Percentiles rank a stretch among this genome's conserved stretches.
Conservation (phyloP, 805 yeast species). For the Tetrapisispora pingtungensis region DNA sequence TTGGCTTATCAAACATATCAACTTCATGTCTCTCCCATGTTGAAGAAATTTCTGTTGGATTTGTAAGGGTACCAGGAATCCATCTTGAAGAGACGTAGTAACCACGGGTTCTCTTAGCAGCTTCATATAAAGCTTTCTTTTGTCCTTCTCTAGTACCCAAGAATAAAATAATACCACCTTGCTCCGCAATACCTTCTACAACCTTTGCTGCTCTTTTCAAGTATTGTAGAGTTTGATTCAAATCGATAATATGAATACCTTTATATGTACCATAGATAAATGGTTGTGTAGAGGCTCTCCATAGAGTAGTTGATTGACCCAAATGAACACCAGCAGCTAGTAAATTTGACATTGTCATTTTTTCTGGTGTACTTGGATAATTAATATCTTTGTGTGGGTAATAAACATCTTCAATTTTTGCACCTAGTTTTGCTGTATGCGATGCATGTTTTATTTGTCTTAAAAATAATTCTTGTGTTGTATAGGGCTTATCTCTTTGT, state of each 20-base stretch:
- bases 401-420: conserved; percentile 51
- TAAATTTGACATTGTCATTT: conserved; percentile 57
- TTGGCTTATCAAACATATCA: conserved; percentile 60
- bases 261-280: conserved; percentile 80
- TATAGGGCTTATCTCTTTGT: conserved; percentile 52
- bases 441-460: conserved; percentile 59
- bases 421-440: conserved; percentile 51
- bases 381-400: conserved; percentile 57
- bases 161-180: conserved; percentile 77
- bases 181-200: conserved; percentile 68
- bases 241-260: conserved; percentile 84
- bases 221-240: conserved; percentile 68
- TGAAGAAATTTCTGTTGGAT: conserved; percentile 55
- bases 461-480: conserved; percentile 65
- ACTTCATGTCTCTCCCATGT: conserved; percentile 63
- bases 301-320: conserved; percentile 77
- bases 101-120: conserved; percentile 69
- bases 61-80: conserved; percentile 93
- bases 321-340: conserved; percentile 91
- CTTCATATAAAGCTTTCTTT: conserved; percentile 60
- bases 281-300: conserved; percentile 77
- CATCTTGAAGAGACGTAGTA: conserved; percentile 77
- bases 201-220: conserved; percentile 78
- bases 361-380: conserved; percentile 46
- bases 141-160: conserved; percentile 81